Conservation (phyloP, 495 filamentous ascomycete genomes). For the Melanomma pulvis-pyrius region DNA sequence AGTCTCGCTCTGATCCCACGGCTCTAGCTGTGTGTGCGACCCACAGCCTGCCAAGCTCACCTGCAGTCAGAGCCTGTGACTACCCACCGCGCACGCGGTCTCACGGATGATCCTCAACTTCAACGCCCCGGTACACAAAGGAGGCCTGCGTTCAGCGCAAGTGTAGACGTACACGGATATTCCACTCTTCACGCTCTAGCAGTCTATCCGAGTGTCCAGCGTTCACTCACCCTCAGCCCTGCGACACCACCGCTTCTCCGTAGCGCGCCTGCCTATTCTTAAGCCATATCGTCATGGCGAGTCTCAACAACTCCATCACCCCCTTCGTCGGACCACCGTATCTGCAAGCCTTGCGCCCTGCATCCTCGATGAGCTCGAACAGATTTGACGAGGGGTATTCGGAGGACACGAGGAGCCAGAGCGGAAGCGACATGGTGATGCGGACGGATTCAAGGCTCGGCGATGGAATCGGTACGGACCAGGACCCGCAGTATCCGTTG, state of each 20-base stretch:
- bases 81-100: too few relatives aligned
- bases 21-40: neutral
- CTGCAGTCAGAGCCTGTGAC: neutral
- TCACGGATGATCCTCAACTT: neutral
- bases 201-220: neutral
- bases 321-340: slow-evolving; percentile 26
- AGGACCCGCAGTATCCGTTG: slow-evolving; percentile 39
- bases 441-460: slow-evolving; percentile 42
- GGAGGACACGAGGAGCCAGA: slow-evolving; percentile 63
- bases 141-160: neutral
- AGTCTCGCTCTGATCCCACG: neutral
- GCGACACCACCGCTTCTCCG: neutral
- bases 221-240: neutral
- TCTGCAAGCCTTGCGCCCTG: slow-evolving; percentile 34
- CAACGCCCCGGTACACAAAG: neutral
- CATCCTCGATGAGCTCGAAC: slow-evolving; percentile 31
- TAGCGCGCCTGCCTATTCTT: neutral
- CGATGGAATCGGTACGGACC: slow-evolving; percentile 29
- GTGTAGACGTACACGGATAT: neutral
- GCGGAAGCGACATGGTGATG: slow-evolving; percentile 50
- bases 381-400: slow-evolving; percentile 66
- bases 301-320: slow-evolving; percentile 13
- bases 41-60: neutral
- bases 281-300: slow-evolving; percentile 12
- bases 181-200: neutral